phyloP scores from a whole-genome alignment of 2,329 filamentous ascomycete genomes.

The Paracoccidioides lutzii region DNA sequence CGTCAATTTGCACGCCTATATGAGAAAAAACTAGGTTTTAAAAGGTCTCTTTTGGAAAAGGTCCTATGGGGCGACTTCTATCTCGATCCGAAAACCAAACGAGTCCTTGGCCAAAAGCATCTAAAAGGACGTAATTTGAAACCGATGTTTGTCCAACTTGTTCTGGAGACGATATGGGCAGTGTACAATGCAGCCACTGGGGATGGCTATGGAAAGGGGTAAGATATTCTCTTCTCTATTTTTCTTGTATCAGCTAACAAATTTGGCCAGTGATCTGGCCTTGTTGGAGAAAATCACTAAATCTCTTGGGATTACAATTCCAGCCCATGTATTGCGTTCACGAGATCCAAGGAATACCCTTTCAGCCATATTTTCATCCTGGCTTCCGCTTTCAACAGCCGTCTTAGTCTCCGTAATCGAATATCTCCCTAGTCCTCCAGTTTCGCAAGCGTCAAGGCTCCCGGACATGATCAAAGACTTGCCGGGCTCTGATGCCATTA shows the following conservation, averaged over 20 bases:
- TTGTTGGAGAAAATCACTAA: slow-evolving; percentile 92
- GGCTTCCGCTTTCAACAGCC: slow-evolving; percentile 87
- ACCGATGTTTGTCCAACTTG: slow-evolving; percentile 93
- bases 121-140: slow-evolving; percentile 83
- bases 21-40: slow-evolving; percentile 94
- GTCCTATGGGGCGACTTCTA: slow-evolving; percentile 97
- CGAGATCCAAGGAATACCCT: slow-evolving; percentile 73
- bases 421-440: slow-evolving; percentile 70
- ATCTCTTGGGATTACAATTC: slow-evolving; percentile 70
- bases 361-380: slow-evolving; percentile 73
- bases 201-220: slow-evolving; percentile 69
- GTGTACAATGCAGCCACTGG: slow-evolving; percentile 84
- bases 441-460: slow-evolving; percentile 67
- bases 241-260: background rate
- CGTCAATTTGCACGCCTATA: slow-evolving; percentile 87
- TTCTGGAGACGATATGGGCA: slow-evolving; percentile 91
- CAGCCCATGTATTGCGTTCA: slow-evolving; percentile 71
- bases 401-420: slow-evolving; percentile 89
- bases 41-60: slow-evolving; percentile 74
- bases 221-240: slow-evolving; percentile 22
- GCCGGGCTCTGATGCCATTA: slow-evolving; percentile 61
- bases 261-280: slow-evolving; percentile 46
- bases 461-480: slow-evolving; percentile 67
- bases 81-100: slow-evolving; percentile 91
- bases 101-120: slow-evolving; percentile 80